phyloP scores from a whole-genome alignment of 768 basidiomycete genomes.

The Leccinum uliginosum region DNA sequence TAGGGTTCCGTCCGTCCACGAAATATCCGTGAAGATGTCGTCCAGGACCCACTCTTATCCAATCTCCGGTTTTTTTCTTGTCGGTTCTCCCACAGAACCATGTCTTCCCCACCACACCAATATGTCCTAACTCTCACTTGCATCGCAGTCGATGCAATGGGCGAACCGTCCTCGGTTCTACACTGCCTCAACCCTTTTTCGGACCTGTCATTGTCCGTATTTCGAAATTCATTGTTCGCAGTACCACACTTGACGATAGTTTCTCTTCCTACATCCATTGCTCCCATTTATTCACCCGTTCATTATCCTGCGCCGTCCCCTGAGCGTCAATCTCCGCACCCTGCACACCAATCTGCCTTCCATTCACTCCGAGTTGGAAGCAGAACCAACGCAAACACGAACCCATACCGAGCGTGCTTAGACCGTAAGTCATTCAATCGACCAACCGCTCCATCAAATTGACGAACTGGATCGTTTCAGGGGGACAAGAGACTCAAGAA shows the following conservation, averaged over 20 bases:
- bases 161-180: too few species aligned
- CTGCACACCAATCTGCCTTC: slow-evolving; percentile 47
- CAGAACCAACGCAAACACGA: slow-evolving; percentile 35
- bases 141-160: too few species aligned
- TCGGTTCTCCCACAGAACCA: too few species aligned
- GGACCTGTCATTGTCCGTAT: neutral
- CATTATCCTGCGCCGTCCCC: slow-evolving; percentile 40
- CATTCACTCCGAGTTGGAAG: slow-evolving; percentile 42
- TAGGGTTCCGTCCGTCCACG: too few species aligned
- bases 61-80: too few species aligned
- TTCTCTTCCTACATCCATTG: slow-evolving; percentile 25
- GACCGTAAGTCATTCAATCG: slow-evolving; percentile 47
- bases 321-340: slow-evolving; percentile 48
- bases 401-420: slow-evolving; percentile 37
- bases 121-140: too few species aligned
- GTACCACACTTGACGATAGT: slow-evolving; percentile 32
- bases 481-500: slow-evolving; percentile 59
- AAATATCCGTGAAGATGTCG: too few species aligned
- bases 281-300: slow-evolving; percentile 24
- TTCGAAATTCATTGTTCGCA: slow-evolving; percentile 6
- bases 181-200: too few species aligned
- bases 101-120: too few species aligned
- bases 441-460: slow-evolving; percentile 47
- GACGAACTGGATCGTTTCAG: slow-evolving; percentile 63
- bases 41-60: too few species aligned